These are phyloP conservation scores for Tetracladium maxilliforme DNA, from an alignment of 2,329 filamentous ascomycete species.

Conservation along the genomic window DNA sequence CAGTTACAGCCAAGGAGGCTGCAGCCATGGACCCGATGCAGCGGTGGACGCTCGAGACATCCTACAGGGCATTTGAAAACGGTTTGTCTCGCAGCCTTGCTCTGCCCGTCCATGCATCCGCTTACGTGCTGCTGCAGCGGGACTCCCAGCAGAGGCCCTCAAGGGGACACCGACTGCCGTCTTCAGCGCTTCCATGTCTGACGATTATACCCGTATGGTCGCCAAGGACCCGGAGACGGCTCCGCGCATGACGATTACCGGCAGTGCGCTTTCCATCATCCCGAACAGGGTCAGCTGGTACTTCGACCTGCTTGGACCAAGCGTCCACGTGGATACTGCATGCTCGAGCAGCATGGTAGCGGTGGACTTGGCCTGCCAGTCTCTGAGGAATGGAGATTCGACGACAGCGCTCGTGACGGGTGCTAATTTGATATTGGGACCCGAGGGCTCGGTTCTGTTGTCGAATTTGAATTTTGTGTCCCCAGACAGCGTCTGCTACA, in stretches of 20 bases:
- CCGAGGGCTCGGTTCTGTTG: conserved; percentile 3
- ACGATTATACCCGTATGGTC: no score
- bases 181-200: no score
- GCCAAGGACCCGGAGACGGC: no score
- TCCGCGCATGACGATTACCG: no score
- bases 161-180: no score
- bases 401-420: conserved; percentile 8
- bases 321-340: conserved; percentile 12
- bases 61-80: no score
- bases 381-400: conserved; percentile 6
- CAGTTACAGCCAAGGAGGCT: conserved; percentile 17
- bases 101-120: no score
- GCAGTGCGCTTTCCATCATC: no score
- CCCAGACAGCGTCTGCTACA: conserved; percentile 13
- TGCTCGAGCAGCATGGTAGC: conserved; percentile 12
- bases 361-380: conserved; percentile 14
- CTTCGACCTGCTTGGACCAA: conserved; percentile 12
- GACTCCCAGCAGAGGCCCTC: no score
- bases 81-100: no score
- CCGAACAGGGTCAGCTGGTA: conserved; percentile 14
- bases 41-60: no score
- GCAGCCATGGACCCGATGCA: conserved; percentile 21
- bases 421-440: conserved; percentile 9
- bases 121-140: no score
- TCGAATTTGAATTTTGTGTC: conserved; percentile 10